A percentile compares a stretch with the other conserved stretches of the same genome.
These are phyloP conservation scores for Leishmania braziliensis DNA, from an alignment of 208 protist genomes.

Conservation along the genomic window DNA sequence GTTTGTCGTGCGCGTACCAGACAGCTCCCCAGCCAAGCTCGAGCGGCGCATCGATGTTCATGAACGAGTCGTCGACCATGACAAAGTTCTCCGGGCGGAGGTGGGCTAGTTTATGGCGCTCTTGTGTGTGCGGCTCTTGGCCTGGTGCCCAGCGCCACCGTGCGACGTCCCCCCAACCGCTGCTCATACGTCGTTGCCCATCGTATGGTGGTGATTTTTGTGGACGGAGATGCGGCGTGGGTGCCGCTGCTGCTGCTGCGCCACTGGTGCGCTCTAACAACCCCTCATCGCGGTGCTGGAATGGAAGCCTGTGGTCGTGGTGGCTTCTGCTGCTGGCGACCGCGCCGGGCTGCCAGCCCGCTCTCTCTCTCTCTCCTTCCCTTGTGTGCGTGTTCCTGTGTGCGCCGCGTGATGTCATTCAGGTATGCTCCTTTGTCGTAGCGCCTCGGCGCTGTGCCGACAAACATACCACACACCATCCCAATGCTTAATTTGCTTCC, in stretches of 20 bases:
- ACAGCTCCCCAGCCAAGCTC: conserved; percentile 69
- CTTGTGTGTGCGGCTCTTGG: background rate
- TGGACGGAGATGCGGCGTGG: conserved; percentile 23
- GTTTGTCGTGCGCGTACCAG: conserved; percentile 59
- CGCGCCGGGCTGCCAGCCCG: too few relatives aligned
- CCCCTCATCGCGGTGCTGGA: conserved; percentile 12
- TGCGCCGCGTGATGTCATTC: background rate
- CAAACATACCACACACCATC: conserved; percentile 28
- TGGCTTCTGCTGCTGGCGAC: too few relatives aligned
- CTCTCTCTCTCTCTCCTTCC: background rate
- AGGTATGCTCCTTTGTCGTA: conserved; percentile 41
- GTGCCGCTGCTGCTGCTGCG: too few relatives aligned
- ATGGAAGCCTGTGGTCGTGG: too few relatives aligned
- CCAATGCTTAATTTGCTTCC: conserved; percentile 29
- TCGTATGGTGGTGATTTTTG: conserved; percentile 35
- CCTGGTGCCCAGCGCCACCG: background rate
- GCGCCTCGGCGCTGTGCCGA: conserved; percentile 20
- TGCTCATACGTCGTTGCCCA: conserved; percentile 19
- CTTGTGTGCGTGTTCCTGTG: background rate
- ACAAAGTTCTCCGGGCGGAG: conserved; percentile 44
- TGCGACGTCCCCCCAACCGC: conserved; percentile 33
- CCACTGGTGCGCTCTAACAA: too few relatives aligned
- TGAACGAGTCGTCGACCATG: conserved; percentile 81
- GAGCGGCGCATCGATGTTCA: conserved; percentile 71
- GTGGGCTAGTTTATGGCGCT: conserved; percentile 19